These are phyloP conservation scores for Phaffia rhodozyma DNA, from an alignment of 1,284 basidiomycete species.

Conservation along the genomic window DNA sequence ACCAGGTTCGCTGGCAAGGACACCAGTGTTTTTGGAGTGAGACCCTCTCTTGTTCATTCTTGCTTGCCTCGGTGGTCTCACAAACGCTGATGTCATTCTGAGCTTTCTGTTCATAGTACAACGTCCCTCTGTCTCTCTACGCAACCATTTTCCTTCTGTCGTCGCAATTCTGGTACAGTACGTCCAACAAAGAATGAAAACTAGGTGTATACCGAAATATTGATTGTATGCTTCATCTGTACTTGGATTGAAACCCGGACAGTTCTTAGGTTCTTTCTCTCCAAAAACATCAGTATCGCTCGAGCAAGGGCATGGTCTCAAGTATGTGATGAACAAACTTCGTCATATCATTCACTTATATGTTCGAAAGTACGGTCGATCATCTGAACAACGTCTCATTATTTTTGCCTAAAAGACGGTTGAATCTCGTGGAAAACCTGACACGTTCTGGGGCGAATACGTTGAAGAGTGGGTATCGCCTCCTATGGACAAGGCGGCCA, in stretches of 20 bases:
- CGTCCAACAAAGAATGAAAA: slow-evolving; percentile 31
- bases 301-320: slow-evolving; percentile 50
- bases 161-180: slow-evolving; percentile 10
- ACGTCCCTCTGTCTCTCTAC: slow-evolving; percentile 1
- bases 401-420: slow-evolving; percentile 47
- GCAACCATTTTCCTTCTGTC: slow-evolving; percentile 9
- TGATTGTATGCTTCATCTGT: slow-evolving; percentile 51
- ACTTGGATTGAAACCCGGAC: slow-evolving; percentile 34
- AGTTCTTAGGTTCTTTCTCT: slow-evolving; percentile 57
- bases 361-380: not conserved
- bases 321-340: not conserved
- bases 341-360: not conserved
- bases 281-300: slow-evolving; percentile 55
- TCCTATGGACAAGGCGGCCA: too few species aligned
- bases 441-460: slow-evolving; percentile 63
- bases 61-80: too few species aligned
- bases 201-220: slow-evolving; percentile 42
- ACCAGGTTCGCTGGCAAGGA: not conserved
- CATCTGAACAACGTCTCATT: not conserved
- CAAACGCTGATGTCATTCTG: not conserved
- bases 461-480: slow-evolving; percentile 39
- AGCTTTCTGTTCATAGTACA: slow-evolving; percentile 23
- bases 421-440: slow-evolving; percentile 54
- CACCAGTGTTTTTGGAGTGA: slow-evolving; percentile 7
- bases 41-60: not conserved